phyloP scores from a whole-genome alignment of 768 basidiomycete genomes.

The Lactarius sp. region DNA sequence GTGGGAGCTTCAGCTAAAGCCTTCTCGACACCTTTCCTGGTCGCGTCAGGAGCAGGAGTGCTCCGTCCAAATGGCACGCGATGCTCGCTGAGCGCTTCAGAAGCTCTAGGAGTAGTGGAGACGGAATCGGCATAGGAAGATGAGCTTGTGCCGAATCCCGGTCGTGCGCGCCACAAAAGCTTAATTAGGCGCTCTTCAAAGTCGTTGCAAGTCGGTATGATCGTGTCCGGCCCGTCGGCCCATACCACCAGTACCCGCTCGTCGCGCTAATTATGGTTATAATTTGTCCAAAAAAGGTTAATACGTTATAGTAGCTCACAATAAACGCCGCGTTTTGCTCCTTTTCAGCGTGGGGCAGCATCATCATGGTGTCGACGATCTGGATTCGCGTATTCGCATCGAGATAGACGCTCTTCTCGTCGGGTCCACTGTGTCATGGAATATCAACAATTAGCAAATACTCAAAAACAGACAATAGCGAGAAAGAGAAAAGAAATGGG shows the following conservation, averaged over 20 bases:
- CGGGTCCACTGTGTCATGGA: slow-evolving; percentile 27
- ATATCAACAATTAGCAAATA: slow-evolving; percentile 5
- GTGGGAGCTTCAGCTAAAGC: slow-evolving; percentile 7
- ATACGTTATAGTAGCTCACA: slow-evolving; percentile 38
- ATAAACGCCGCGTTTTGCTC: slow-evolving; percentile 67
- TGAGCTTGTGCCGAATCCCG: slow-evolving; percentile 29
- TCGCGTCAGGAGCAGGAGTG: not conserved
- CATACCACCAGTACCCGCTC: slow-evolving; percentile 83
- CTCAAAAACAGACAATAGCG: not conserved
- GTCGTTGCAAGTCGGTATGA: slow-evolving; percentile 52
- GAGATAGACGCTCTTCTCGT: slow-evolving; percentile 40
- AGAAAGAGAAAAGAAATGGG: not conserved
- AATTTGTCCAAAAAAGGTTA: not conserved
- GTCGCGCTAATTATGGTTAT: slow-evolving; percentile 49
- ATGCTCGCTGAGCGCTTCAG: slow-evolving; percentile 13
- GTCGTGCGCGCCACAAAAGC: slow-evolving; percentile 47
- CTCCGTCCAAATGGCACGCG: slow-evolving; percentile 9
- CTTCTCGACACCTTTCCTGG: slow-evolving; percentile 13
- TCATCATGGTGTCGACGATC: slow-evolving; percentile 71
- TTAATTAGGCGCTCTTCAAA: slow-evolving; percentile 56
- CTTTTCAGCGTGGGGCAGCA: slow-evolving; percentile 58
- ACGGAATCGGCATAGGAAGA: slow-evolving; percentile 32
- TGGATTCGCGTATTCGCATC: slow-evolving; percentile 69
- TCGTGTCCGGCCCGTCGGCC: slow-evolving; percentile 73
- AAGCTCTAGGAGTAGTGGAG: slow-evolving; percentile 34